These are phyloP conservation scores for Chalciporus piperatus DNA, from an alignment of 768 basidiomycete species.

Conservation along the genomic window DNA sequence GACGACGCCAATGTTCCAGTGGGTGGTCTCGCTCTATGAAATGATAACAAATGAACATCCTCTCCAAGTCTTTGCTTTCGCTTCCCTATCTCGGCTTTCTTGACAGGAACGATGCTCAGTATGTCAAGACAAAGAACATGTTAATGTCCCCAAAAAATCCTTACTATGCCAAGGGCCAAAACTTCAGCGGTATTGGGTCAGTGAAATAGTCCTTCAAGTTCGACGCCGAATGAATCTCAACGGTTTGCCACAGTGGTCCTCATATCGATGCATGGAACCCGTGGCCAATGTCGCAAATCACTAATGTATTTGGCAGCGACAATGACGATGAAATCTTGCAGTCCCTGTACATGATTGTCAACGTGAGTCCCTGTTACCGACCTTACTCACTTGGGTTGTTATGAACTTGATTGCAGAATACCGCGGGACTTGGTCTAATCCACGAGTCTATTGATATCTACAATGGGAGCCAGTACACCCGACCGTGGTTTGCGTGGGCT, in stretches of 20 bases:
- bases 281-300: conserved; percentile 84
- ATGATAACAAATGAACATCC: background rate
- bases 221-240: background rate
- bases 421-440: conserved; percentile 70
- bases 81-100: conserved; percentile 80
- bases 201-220: conserved; percentile 17
- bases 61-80: conserved; percentile 63
- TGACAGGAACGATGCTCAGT: conserved; percentile 53
- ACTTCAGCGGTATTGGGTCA: conserved; percentile 69
- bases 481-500: conserved; percentile 82
- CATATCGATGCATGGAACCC: conserved; percentile 72
- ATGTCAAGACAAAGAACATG: conserved; percentile 60
- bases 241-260: conserved; percentile 51
- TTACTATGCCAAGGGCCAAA: conserved; percentile 62
- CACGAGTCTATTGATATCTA: conserved; percentile 74
- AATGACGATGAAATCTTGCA: conserved; percentile 65
- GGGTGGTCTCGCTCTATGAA: conserved; percentile 20
- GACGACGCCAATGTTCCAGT: conserved; percentile 86
- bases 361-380: conserved; percentile 42
- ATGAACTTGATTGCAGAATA: conserved; percentile 46
- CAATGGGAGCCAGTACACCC: conserved; percentile 53
- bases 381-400: background rate
- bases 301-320: conserved; percentile 71
- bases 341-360: conserved; percentile 62
- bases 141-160: conserved; percentile 66